Conservation (phyloP, 176 grass and related monocot species). For the Paspalum notatum region DNA sequence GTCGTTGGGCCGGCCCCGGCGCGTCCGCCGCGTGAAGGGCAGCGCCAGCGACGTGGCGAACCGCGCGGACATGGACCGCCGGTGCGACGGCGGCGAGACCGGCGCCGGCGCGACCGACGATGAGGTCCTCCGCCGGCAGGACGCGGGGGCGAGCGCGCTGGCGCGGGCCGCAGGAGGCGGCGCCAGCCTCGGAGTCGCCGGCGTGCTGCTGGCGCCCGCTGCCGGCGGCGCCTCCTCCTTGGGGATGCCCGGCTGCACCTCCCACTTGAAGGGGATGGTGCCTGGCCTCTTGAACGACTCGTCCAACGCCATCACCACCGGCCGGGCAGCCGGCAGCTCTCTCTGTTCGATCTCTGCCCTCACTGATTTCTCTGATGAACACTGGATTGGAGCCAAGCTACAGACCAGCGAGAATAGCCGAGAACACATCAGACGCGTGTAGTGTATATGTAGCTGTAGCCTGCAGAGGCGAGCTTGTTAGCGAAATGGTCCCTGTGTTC, state of each 20-base stretch:
- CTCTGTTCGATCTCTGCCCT: neutral
- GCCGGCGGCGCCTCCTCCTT: neutral
- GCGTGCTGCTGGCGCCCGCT: neutral
- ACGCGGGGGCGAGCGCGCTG: neutral
- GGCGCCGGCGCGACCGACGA: neutral
- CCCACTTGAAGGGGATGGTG: conserved; percentile 49
- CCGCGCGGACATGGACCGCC: conserved; percentile 49
- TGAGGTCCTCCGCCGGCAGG: neutral
- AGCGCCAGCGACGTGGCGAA: conserved; percentile 44
- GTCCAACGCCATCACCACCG: conserved; percentile 23
- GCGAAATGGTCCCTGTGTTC: neutral
- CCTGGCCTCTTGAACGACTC: conserved; percentile 48
- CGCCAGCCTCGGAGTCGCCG: conserved; percentile 36
- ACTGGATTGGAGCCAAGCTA: too few relatives aligned
- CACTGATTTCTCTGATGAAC: too few relatives aligned
- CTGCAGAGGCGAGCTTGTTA: neutral
- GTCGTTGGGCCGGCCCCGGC: conserved; percentile 30
- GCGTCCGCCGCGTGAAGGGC: conserved; percentile 29
- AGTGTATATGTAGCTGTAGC: neutral
- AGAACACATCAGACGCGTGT: too few relatives aligned
- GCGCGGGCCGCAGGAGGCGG: conserved; percentile 26
- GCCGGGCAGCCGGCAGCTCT: too few relatives aligned
- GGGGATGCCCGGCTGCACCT: conserved; percentile 52
- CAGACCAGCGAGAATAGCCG: too few relatives aligned
- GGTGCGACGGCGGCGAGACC: neutral